A percentile compares a stretch with the other conserved stretches of the same genome.
Conservation (phyloP, 805 yeast genomes). For the Candida quercuum region DNA sequence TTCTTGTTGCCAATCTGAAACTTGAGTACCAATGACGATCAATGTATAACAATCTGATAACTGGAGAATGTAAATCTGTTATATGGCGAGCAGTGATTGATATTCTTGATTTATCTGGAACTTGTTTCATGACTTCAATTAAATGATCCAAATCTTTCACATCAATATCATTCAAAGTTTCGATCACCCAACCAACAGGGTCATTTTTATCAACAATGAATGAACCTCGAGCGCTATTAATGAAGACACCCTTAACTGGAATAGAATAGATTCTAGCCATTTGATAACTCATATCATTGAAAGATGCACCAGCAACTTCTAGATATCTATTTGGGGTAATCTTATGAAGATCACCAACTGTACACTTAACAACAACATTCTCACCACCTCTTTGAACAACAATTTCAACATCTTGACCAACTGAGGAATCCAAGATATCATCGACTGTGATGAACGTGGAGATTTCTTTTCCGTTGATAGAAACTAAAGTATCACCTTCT, state of each 20-base stretch:
- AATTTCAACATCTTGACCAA: constrained; percentile 53
- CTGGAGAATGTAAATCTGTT: constrained; percentile 72
- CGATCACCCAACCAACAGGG: constrained; percentile 74
- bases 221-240: constrained; percentile 73
- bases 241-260: constrained; percentile 80
- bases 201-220: constrained; percentile 58
- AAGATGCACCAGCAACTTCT: constrained; percentile 81
- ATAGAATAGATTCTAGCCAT: constrained; percentile 80
- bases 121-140: constrained; percentile 66
- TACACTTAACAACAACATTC: constrained; percentile 42
- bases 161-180: constrained; percentile 67
- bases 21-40: constrained; percentile 84
- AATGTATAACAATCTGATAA: constrained; percentile 58
- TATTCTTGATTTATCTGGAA: constrained; percentile 74
- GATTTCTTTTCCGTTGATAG: constrained; percentile 61
- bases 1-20: constrained; percentile 63
- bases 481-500: constrained; percentile 82
- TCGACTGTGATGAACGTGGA: constrained; percentile 78
- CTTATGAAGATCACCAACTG: constrained; percentile 69
- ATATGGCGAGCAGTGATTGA: constrained; percentile 70
- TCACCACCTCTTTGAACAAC: constrained; percentile 73
- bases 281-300: constrained; percentile 83
- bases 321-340: constrained; percentile 81
- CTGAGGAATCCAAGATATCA: constrained; percentile 67
- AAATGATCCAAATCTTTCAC: constrained; percentile 74